These are phyloP conservation scores for Penicillium hesseltinei DNA, from an alignment of 2,329 filamentous ascomycete species.

Conservation along the genomic window DNA sequence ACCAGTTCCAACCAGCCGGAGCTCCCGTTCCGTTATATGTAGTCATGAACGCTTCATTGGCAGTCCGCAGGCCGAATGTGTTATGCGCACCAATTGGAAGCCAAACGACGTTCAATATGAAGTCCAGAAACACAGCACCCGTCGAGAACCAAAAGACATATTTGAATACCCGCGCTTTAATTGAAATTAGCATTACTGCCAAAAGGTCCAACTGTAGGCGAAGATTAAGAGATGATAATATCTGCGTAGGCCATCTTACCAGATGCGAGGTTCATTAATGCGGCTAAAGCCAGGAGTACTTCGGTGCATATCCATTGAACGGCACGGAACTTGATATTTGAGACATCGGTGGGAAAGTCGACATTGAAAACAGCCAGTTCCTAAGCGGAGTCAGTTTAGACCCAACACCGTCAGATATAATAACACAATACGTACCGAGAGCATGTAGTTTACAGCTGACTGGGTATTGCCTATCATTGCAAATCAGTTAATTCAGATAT, in stretches of 20 bases:
- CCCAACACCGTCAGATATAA: not conserved
- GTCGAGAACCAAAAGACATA: conserved; percentile 53
- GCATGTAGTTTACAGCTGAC: conserved; percentile 53
- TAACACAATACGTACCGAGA: conserved; percentile 41
- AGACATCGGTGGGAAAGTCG: conserved; percentile 53
- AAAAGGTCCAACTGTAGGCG: not conserved
- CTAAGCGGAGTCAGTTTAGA: conserved; percentile 29
- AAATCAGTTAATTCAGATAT: not conserved
- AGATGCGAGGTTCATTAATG: conserved; percentile 52
- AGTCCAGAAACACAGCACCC: conserved; percentile 55
- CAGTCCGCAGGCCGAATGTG: conserved; percentile 57
- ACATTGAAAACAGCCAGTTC: conserved; percentile 59
- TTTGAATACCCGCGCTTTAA: conserved; percentile 23
- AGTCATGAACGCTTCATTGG: conserved; percentile 59
- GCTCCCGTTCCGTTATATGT: conserved; percentile 59
- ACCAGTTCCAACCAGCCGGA: conserved; percentile 62
- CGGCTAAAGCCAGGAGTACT: conserved; percentile 50
- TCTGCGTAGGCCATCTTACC: conserved; percentile 32
- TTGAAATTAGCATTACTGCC: not conserved
- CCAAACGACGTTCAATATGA: conserved; percentile 61
- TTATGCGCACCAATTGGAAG: conserved; percentile 55
- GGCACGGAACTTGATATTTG: conserved; percentile 57
- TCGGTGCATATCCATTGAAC: conserved; percentile 62
- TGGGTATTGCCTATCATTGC: conserved; percentile 47
- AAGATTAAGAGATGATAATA: not conserved